Base-by-base conservation (phyloP, 1,139 yeast genomes). In the Candida buenavistaensis region DNA sequence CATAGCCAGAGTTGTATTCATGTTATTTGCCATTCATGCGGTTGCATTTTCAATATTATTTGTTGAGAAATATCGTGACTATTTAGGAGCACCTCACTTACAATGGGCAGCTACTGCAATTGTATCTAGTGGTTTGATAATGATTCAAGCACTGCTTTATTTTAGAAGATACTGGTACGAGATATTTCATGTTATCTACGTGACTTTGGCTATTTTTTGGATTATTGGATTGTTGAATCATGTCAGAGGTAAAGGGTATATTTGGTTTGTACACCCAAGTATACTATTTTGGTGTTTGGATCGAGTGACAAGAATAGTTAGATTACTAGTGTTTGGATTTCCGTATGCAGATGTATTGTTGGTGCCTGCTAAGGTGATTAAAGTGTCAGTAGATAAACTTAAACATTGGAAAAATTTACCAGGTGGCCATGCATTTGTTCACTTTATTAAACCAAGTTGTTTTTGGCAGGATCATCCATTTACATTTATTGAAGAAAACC, bases 371-470 rank as follows among this genome's bases (percentile, higher is more conserved):
- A 74, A 70, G 40, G 65, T 73, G 2, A 54, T 73, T 14, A 63
- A 63, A 46, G 61, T 74, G 1, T 47, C 53, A 3, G 59, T 72
- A 2, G 69, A 72, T 1, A 67, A 55, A 32, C 73, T 75, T 11
- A 45, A 41, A 1, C 46, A 57, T 41, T 73, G 77, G 76, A 52
- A 57, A 19, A 50, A 69, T 1, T 48, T 57, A 29, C 75, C 78
- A 6, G 81, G 80, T 19, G 74, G 78, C 3, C 78, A 74, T 48
- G 79, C 76, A 1, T 76, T 68, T 38, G 57, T 76, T 22, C 66
- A 72, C 43, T 74, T 76, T 48, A 39, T 72, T 27, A 52, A 52
- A 28, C 59, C 61, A 3, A 36, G 51, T 12, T 56, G 55, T 37
- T 68, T 67, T 46, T 68, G 69, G 69, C 74, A 68, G 43, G 64